Percentiles rank a stretch among this genome's conserved stretches.
Evolutionary conservation across 441 rosid genomes (phyloP).

Genomic region (Pelargonium cotyledonis): DNA sequence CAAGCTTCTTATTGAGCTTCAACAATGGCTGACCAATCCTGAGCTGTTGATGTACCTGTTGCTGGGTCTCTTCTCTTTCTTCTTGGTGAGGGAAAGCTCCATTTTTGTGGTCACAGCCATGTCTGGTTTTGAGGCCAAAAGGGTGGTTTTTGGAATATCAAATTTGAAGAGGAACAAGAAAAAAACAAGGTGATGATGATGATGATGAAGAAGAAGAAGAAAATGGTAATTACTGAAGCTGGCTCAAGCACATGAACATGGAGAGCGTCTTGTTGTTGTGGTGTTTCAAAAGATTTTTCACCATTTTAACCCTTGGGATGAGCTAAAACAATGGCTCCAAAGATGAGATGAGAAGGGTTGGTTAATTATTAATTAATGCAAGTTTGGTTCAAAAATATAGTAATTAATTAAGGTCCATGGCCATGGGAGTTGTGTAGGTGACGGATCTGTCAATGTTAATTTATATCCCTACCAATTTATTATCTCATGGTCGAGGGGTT

Average conservation of each 20-base stretch:
- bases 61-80: constrained; percentile 28
- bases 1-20: constrained; percentile 19
- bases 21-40: constrained; percentile 35
- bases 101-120: constrained; percentile 44
- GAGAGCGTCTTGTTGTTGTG: constrained; percentile 30
- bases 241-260: constrained; percentile 35
- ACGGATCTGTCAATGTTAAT: constrained; percentile 31
- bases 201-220: constrained; percentile 8
- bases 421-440: constrained; percentile 39
- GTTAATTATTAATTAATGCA: background rate
- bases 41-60: constrained; percentile 17
- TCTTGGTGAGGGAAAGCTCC: constrained; percentile 39
- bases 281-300: constrained; percentile 17
- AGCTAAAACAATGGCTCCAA: constrained; percentile 7
- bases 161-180: constrained; percentile 18
- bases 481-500: background rate
- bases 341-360: constrained; percentile 6
- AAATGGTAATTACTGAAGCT: constrained; percentile 27
- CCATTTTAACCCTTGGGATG: background rate
- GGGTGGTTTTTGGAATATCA: constrained; percentile 6
- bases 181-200: constrained; percentile 12
- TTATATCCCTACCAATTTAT: constrained; percentile 16
- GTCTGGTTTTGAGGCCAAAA: constrained; percentile 25
- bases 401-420: constrained; percentile 5
- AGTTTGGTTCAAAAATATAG: constrained; percentile 10